These are phyloP conservation scores for Nephromyces sp. DNA, from an alignment of 169 alveolate genomes.

Conservation along the genomic window DNA sequence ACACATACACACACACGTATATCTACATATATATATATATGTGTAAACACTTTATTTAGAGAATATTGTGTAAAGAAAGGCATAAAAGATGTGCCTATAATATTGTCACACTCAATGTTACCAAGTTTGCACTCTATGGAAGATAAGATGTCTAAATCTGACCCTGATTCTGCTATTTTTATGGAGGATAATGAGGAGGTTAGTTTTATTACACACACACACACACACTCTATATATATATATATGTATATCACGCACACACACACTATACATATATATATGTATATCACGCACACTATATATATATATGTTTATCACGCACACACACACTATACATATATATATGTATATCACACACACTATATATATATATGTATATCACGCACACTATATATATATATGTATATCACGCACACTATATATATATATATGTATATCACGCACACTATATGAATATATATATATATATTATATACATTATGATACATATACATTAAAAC, in stretches of 20 bases:
- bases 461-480: neutral
- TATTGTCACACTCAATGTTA: constrained; percentile 79
- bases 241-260: neutral
- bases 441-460: too few species aligned
- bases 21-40: neutral
- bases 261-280: neutral
- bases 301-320: constrained; percentile 10
- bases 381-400: neutral
- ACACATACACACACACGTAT: neutral
- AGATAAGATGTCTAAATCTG: constrained; percentile 92
- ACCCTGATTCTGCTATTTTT: constrained; percentile 89
- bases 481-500: neutral
- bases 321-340: neutral
- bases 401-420: neutral
- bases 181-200: constrained; percentile 90
- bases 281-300: neutral
- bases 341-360: neutral
- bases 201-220: neutral
- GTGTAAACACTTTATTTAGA: constrained; percentile 38
- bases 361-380: neutral
- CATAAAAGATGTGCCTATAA: constrained; percentile 64
- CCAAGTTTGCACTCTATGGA: constrained; percentile 88
- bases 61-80: constrained; percentile 58
- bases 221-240: constrained; percentile 17
- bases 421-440: neutral